A percentile compares a stretch with the other conserved stretches of the same genome.
Evolutionary conservation across 2,329 filamentous ascomycete species (phyloP).

Genomic region (Leptographium flavum): DNA sequence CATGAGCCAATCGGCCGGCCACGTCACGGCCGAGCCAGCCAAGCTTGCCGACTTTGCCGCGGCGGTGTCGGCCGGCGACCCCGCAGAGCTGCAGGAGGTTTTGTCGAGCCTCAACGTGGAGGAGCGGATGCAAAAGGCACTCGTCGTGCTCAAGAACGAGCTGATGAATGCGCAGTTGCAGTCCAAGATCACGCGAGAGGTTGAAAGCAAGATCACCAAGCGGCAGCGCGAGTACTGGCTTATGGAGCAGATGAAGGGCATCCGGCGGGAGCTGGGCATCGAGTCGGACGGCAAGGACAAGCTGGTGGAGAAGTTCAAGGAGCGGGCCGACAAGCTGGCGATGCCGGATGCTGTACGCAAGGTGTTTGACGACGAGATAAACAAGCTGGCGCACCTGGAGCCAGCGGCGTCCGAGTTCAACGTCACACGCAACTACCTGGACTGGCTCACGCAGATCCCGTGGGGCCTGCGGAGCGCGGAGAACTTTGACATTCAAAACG

Average conservation of each 20-base stretch:
- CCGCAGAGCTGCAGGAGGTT: conserved; percentile 83
- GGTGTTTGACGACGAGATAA: conserved; percentile 95
- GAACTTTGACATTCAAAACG: conserved; percentile 91
- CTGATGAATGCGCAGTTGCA: conserved; percentile 96
- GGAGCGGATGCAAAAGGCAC: conserved; percentile 77
- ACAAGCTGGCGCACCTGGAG: conserved; percentile 90
- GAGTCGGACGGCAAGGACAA: conserved; percentile 98
- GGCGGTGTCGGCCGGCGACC: conserved; percentile 86
- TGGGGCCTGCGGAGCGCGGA: conserved; percentile 93
- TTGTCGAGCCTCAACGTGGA: conserved; percentile 82
- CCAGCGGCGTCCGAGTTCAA: conserved; percentile 97
- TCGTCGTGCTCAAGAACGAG: conserved; percentile 92
- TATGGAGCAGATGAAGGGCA: conserved; percentile 99
- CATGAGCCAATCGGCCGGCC: conserved; percentile 86
- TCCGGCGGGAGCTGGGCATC: conserved; percentile 84
- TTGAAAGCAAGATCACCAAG: conserved; percentile 94
- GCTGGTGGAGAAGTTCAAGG: conserved; percentile 91
- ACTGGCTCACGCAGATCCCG: conserved; percentile 96
- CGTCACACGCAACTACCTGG: conserved; percentile 92
- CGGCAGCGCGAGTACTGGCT: conserved; percentile 96
- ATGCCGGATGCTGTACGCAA: conserved; percentile 97
- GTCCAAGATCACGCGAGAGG: conserved; percentile 94
- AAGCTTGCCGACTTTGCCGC: conserved; percentile 96
- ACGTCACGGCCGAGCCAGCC: conserved; percentile 85
- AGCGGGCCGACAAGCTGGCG: conserved; percentile 81